phyloP scores from a whole-genome alignment of 23 red algal genomes.

The Cyanidioschyzon merolae region DNA sequence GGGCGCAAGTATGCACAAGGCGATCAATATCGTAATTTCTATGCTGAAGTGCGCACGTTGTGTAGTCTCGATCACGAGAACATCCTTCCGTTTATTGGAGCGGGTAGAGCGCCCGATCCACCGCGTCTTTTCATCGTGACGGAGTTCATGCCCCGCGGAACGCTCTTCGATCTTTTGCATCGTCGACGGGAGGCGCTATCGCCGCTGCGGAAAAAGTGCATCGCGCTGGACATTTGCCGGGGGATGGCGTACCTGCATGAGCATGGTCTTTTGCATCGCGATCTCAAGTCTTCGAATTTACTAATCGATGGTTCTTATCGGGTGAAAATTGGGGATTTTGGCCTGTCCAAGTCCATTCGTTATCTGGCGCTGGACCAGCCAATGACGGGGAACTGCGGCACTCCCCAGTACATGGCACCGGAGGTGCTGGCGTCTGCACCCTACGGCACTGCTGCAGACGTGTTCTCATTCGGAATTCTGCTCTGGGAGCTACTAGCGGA shows the following conservation, averaged over 20 bases:
- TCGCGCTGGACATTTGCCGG: slow-evolving; percentile 48
- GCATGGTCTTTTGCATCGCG: slow-evolving; percentile 71
- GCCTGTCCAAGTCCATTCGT: slow-evolving; percentile 50
- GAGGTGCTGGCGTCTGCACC: slow-evolving; percentile 80
- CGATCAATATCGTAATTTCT: slow-evolving; percentile 60
- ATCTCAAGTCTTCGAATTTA: slow-evolving; percentile 89
- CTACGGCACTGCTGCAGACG: slow-evolving; percentile 88
- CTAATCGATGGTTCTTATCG: slow-evolving; percentile 71
- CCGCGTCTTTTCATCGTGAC: slow-evolving; percentile 89
- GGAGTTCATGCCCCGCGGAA: slow-evolving; percentile 75
- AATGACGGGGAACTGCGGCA: slow-evolving; percentile 97
- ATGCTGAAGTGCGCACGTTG: slow-evolving; percentile 78
- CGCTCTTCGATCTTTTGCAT: slow-evolving; percentile 88
- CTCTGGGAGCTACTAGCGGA: slow-evolving; percentile 80
- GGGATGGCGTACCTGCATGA: slow-evolving; percentile 89
- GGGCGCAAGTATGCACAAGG: slow-evolving; percentile 8
- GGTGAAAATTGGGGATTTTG: slow-evolving; percentile 86
- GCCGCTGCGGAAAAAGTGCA: slow-evolving; percentile 9
- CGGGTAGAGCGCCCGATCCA: slow-evolving; percentile 38
- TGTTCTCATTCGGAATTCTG: slow-evolving; percentile 95
- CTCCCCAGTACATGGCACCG: slow-evolving; percentile 96
- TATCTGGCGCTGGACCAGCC: slow-evolving; percentile 34
- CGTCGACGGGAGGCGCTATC: slow-evolving; percentile 30
- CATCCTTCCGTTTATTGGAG: slow-evolving; percentile 75
- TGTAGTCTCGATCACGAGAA: slow-evolving; percentile 69